A percentile compares a stretch with the other conserved stretches of the same genome.
phyloP scores from a whole-genome alignment of 2,329 filamentous ascomycete genomes.

The Fusarium bactridioides region DNA sequence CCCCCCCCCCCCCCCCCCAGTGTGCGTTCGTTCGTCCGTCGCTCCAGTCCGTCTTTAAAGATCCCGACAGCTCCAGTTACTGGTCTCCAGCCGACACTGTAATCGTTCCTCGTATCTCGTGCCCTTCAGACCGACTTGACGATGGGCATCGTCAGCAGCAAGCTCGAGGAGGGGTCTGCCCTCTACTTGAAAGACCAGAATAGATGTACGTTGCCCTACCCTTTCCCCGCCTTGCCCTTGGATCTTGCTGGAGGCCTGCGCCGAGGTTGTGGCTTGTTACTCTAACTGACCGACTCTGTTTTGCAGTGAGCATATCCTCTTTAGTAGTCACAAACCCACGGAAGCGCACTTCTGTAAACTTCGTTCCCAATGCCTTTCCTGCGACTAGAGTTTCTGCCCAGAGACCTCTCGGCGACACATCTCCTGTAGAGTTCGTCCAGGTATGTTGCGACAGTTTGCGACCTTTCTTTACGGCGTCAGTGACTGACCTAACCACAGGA shows the following conservation, averaged over 20 bases:
- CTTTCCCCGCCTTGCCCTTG: conserved; percentile 18
- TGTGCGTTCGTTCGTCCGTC: conserved; percentile 19
- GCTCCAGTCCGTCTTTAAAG: conserved; percentile 38
- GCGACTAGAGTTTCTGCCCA: conserved; percentile 78
- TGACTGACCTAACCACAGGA: conserved; percentile 65
- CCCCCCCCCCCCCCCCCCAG: conserved; percentile 26
- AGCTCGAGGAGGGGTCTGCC: conserved; percentile 80
- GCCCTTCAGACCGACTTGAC: conserved; percentile 48
- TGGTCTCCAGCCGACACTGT: conserved; percentile 25
- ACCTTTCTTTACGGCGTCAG: conserved; percentile 24
- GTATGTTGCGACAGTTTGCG: conserved; percentile 58
- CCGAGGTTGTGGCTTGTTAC: conserved; percentile 24
- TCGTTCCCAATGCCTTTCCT: conserved; percentile 88
- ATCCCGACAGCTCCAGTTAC: conserved; percentile 39
- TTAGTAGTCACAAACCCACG: conserved; percentile 82
- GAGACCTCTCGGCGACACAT: conserved; percentile 75
- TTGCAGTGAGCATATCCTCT: conserved; percentile 83
- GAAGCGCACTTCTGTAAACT: conserved; percentile 77
- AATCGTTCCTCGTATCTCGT: conserved; percentile 28
- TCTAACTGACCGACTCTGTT: conserved; percentile 30
- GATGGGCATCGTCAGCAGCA: conserved; percentile 95
- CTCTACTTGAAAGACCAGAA: conserved; percentile 92
- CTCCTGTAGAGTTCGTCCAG: conserved; percentile 89
- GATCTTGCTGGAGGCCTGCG: conserved; percentile 10
- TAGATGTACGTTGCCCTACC: conserved; percentile 71